Base-by-base conservation (phyloP, 306 rosid genomes). In the Canavalia ensiformis region DNA sequence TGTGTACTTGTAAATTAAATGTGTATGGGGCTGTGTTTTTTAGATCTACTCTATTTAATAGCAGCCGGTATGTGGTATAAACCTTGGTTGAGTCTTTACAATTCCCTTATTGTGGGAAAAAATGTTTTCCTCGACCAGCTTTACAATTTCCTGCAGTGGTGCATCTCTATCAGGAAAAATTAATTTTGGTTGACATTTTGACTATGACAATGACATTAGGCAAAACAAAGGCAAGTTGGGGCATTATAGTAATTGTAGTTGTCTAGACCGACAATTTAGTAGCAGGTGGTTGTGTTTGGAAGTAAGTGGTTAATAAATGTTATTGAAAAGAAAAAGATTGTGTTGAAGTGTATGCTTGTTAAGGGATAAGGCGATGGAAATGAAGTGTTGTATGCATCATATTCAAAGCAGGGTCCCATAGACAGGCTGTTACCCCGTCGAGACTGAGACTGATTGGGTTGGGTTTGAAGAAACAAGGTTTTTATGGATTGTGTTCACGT, bases 1-100 rank as follows among this genome's bases (percentile, higher is more conserved):
- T 78, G 50, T 71, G 78, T 68, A 37, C 65, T 80, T 82, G 85
- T 69, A 80, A 74, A 84, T 84, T 78, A 71, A 77, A 45, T 31
- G 78, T 72, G 50, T 67, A 68, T 77, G 33, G 58, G 49, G 68
- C 47, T 55, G 33, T 62, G 51, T 25, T 46, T 57, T 10, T 64
- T 18, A 25, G 44, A 6, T 69, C 13, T 51, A n/a, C 11, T 62
- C 28, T 50, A 33, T 31, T n/a, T 41, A 18, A 1, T 28, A 55
- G 69, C 67, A 74, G 42, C 46, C 44, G 8, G 49, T 31, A 46
- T 47, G 46, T 42, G 30, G 46, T 42, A 44, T 34, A 51, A 45
- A 29, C 63, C 64, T 55, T 7, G 31, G 58, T 0, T 18, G 25
- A 18, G 25, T 18, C 25, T 18, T 18, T 18, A 18, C 25, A 18